Evolutionary conservation across 2,329 filamentous ascomycete genomes (phyloP).

Genomic region (Domatiomyces catenatus): DNA sequence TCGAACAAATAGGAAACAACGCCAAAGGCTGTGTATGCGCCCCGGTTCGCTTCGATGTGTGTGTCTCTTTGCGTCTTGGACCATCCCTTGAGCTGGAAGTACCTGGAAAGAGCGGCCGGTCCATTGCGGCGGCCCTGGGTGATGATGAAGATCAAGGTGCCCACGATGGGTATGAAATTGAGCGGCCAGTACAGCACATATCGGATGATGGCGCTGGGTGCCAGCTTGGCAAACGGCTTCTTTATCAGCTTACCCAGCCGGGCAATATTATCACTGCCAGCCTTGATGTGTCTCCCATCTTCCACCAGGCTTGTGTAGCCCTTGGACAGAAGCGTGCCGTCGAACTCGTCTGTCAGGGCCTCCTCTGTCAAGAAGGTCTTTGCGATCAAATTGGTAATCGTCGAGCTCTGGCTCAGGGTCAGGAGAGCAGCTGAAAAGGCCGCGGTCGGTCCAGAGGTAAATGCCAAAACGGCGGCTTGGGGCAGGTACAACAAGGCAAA

Average conservation of each 20-base stretch:
- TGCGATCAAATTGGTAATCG: constrained; percentile 37
- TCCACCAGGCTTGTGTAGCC: constrained; percentile 49
- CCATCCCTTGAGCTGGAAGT: constrained; percentile 88
- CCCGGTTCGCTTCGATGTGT: constrained; percentile 55
- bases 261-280: constrained; percentile 35
- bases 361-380: constrained; percentile 66
- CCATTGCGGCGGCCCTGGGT: constrained; percentile 50
- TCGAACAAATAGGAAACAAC: constrained; percentile 71
- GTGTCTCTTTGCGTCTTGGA: constrained; percentile 45
- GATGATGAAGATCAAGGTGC: constrained; percentile 64
- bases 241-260: constrained; percentile 42
- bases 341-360: constrained; percentile 75
- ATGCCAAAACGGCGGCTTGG: constrained; percentile 64
- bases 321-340: constrained; percentile 48
- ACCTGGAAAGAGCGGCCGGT: constrained; percentile 45
- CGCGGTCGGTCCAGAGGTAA: constrained; percentile 66
- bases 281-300: constrained; percentile 57
- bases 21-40: constrained; percentile 68
- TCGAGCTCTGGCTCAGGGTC: constrained; percentile 41
- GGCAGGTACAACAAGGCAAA: constrained; percentile 78
- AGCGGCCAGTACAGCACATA: constrained; percentile 78
- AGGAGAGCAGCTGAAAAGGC: constrained; percentile 46
- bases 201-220: constrained; percentile 48
- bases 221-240: constrained; percentile 39
- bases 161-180: constrained; percentile 83